Base-by-base conservation (phyloP, 202 grass and related monocot genomes). In the Tripidium arundinaceum region DNA sequence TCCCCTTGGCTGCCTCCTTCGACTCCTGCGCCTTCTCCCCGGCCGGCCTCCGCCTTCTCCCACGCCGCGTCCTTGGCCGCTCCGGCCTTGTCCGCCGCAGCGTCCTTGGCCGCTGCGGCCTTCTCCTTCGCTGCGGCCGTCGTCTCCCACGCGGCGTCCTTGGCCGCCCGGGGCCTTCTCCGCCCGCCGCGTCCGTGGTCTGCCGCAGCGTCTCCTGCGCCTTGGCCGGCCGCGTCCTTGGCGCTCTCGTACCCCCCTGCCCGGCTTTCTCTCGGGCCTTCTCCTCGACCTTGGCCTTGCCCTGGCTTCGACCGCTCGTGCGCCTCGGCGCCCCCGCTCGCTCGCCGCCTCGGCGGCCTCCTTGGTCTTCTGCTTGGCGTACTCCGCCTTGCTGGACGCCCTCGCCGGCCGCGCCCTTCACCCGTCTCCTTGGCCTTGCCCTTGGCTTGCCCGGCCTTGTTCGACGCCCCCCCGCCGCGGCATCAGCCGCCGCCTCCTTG, bases 371-470 rank as follows among this genome's bases (percentile, higher is more conserved):
- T 90, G 65, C 74, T 78, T 90, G n/a, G 82, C 68, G 38, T 85
- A 67, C 78, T 83, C 83, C 7, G 79, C 61, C 38, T 34, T 81
- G 4, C 21, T 15, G 0, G 83, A 68, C 74, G 83, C 79, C n/a
- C 41, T 83, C 62, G 61, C 64, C 82, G 27, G 79, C 38, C 22
- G 60, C 50, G 54, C 70, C 82, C 43, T 66, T 88, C 47, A 68
- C 82, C n/a, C 22, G 79, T 49, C 21, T 88, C 82, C 41, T 70
- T 59, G 0, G 78, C 65, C 18, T 72, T 75, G 5, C 52, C 72
- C 61, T 79, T 86, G 5, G 72, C 63, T 2, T 87, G 68, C 4
- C 76, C 89, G 0, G 92, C 86, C 92, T 87, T 89, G 72, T 50
- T 75, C 1, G 75, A 66, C 4, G 64, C 77, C 2, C 77, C 2